phyloP scores from a whole-genome alignment of 129 eudicot species.

The Rutidosis leptorrhynchoides region DNA sequence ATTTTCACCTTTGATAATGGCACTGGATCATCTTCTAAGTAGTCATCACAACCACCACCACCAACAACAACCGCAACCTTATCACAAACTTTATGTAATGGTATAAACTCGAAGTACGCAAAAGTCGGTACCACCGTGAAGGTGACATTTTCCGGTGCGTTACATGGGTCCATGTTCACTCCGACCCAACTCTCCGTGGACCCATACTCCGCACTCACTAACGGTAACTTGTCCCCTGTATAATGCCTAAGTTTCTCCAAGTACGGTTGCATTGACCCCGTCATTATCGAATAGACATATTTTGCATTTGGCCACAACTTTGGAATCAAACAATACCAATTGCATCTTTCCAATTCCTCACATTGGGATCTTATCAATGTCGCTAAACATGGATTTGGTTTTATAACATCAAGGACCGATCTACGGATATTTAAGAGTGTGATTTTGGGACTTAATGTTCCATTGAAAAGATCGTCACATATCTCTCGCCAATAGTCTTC shows the following conservation, averaged over 20 bases:
- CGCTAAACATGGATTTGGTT: slow-evolving; percentile 46
- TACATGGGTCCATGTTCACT: slow-evolving; percentile 62
- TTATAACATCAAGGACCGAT: slow-evolving; percentile 39
- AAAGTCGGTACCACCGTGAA: slow-evolving; percentile 75
- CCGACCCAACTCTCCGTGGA: slow-evolving; percentile 95
- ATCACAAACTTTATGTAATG: slow-evolving; percentile 34
- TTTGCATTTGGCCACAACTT: slow-evolving; percentile 76
- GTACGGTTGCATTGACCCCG: slow-evolving; percentile 87
- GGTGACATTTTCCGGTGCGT: slow-evolving; percentile 56
- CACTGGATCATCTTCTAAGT: slow-evolving; percentile 65
- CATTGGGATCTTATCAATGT: slow-evolving; percentile 37
- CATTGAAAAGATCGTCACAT: slow-evolving; percentile 53
- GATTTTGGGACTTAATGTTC: slow-evolving; percentile 49
- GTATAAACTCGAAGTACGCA: slow-evolving; percentile 83
- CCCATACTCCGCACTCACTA: slow-evolving; percentile 89
- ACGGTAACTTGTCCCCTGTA: slow-evolving; percentile 60
- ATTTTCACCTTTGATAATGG: slow-evolving; percentile 58
- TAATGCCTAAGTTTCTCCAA: slow-evolving; percentile 61
- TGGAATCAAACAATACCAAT: slow-evolving; percentile 64
- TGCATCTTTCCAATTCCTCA: slow-evolving; percentile 36
- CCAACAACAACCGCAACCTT: background rate
- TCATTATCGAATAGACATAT: slow-evolving; percentile 77
- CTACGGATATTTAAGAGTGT: slow-evolving; percentile 35
- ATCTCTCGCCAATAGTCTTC: slow-evolving; percentile 59
- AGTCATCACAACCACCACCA: slow-evolving; percentile 31